phyloP scores from a whole-genome alignment of 2,329 filamentous ascomycete genomes.

The Ustulina deusta region DNA sequence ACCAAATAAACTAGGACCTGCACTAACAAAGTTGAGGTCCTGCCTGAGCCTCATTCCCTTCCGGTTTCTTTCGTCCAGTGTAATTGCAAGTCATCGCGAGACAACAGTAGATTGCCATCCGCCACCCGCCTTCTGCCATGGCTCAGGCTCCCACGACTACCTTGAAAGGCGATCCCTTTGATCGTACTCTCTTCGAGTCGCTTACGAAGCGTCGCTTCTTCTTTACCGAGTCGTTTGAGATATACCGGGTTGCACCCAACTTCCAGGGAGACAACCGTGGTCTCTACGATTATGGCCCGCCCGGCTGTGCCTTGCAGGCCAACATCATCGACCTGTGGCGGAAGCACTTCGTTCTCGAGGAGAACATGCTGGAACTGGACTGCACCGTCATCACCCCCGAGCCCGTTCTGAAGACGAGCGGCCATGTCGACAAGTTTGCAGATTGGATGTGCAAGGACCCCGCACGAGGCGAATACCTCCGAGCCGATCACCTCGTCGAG shows the following conservation, averaged over 20 bases:
- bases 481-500: constrained; percentile 96
- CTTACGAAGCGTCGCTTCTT: constrained; percentile 64
- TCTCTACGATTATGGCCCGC: constrained; percentile 93
- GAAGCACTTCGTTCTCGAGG: constrained; percentile 92
- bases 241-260: constrained; percentile 31
- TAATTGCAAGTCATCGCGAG: not conserved
- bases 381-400: constrained; percentile 91
- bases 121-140: constrained; percentile 6
- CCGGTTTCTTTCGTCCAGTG: too few species aligned
- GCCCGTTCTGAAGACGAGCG: constrained; percentile 84
- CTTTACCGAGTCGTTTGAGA: constrained; percentile 33
- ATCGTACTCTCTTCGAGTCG: constrained; percentile 71
- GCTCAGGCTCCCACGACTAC: constrained; percentile 58
- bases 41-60: too few species aligned
- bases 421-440: constrained; percentile 97
- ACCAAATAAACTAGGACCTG: too few species aligned
- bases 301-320: constrained; percentile 85
- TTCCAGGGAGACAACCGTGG: constrained; percentile 57
- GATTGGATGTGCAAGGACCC: constrained; percentile 99
- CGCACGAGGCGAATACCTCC: constrained; percentile 94
- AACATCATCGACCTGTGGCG: constrained; percentile 91
- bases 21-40: too few species aligned
- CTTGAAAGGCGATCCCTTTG: constrained; percentile 71
- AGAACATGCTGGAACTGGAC: constrained; percentile 95
- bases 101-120: constrained; percentile 2